phyloP scores from a whole-genome alignment of 371 early-diverging fungal species.

The Mortierella sp. region DNA sequence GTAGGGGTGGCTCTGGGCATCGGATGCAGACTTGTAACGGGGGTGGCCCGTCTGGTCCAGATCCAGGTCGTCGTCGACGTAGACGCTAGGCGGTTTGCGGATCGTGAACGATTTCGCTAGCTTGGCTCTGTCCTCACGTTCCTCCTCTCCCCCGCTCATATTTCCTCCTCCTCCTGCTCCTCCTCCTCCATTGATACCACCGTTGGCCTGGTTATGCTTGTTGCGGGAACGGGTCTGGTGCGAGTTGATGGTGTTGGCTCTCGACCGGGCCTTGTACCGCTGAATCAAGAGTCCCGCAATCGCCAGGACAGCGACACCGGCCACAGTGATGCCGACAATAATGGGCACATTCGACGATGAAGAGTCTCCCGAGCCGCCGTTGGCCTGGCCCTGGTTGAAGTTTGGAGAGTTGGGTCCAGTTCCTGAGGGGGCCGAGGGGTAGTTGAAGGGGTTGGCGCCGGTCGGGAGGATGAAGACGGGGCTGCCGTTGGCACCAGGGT shows the following conservation, averaged over 20 bases:
- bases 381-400: conserved; percentile 17
- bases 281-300: conserved; percentile 42
- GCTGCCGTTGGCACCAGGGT: background rate
- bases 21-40: conserved; percentile 45
- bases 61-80: conserved; percentile 52
- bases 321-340: conserved; percentile 43
- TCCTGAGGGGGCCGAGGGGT: conserved; percentile 21
- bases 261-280: conserved; percentile 27
- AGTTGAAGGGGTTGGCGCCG: conserved; percentile 22
- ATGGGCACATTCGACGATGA: conserved; percentile 23
- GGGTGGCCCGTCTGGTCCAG: conserved; percentile 56
- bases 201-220: conserved; percentile 19
- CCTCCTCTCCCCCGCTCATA: conserved; percentile 22
- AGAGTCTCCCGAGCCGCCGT: background rate
- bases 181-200: background rate
- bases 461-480: conserved; percentile 23
- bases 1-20: conserved; percentile 51
- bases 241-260: conserved; percentile 39
- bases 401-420: conserved; percentile 43
- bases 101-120: conserved; percentile 53
- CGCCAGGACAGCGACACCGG: conserved; percentile 33
- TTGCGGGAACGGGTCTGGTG: conserved; percentile 35
- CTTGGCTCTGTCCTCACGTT: conserved; percentile 34
- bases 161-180: background rate
- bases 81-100: conserved; percentile 46